A percentile compares a stretch with the other conserved stretches of the same genome.
Conservation (phyloP, 2,329 filamentous ascomycete genomes). For the Scortechinia acanthostroma region DNA sequence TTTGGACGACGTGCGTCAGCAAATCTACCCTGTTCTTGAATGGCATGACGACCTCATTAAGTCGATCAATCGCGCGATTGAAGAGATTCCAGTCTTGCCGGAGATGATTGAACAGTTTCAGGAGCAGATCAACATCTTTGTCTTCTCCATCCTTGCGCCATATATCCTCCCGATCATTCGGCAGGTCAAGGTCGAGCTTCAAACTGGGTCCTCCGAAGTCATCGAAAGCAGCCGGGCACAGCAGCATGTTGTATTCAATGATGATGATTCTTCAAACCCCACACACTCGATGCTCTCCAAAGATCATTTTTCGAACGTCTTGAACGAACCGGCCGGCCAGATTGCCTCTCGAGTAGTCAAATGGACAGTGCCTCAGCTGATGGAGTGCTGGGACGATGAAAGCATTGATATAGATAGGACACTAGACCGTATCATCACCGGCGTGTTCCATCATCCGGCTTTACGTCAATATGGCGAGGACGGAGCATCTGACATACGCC, state of each 20-base stretch:
- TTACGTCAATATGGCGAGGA: slow-evolving; percentile 34
- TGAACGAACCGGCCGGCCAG: slow-evolving; percentile 45
- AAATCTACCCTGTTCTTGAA: slow-evolving; percentile 12
- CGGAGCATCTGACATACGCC: slow-evolving; percentile 49
- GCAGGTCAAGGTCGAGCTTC: slow-evolving; percentile 17
- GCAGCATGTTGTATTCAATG: slow-evolving; percentile 13
- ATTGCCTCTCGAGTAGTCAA: slow-evolving; percentile 52
- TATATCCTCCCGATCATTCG: slow-evolving; percentile 18
- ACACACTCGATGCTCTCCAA: slow-evolving; percentile 52
- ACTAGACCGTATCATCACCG: slow-evolving; percentile 47
- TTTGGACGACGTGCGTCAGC: slow-evolving; percentile 7
- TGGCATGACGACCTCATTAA: slow-evolving; percentile 17
- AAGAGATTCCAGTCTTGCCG: slow-evolving; percentile 9
- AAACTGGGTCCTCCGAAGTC: slow-evolving; percentile 16
- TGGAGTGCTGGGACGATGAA: slow-evolving; percentile 65
- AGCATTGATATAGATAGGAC: slow-evolving; percentile 54
- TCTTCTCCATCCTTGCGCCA: slow-evolving; percentile 15
- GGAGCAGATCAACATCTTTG: slow-evolving; percentile 17
- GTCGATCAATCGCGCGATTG: slow-evolving; percentile 11
- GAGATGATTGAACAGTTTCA: slow-evolving; percentile 14
- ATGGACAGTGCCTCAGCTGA: slow-evolving; percentile 58
- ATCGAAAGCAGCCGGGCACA: slow-evolving; percentile 17
- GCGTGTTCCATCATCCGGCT: slow-evolving; percentile 63
- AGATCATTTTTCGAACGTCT: slow-evolving; percentile 50
- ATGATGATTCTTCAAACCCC: slow-evolving; percentile 32